A percentile compares a stretch with the other conserved stretches of the same genome.
phyloP scores from a whole-genome alignment of 108 stramenopile species.

The Skeletonema tropicum region DNA sequence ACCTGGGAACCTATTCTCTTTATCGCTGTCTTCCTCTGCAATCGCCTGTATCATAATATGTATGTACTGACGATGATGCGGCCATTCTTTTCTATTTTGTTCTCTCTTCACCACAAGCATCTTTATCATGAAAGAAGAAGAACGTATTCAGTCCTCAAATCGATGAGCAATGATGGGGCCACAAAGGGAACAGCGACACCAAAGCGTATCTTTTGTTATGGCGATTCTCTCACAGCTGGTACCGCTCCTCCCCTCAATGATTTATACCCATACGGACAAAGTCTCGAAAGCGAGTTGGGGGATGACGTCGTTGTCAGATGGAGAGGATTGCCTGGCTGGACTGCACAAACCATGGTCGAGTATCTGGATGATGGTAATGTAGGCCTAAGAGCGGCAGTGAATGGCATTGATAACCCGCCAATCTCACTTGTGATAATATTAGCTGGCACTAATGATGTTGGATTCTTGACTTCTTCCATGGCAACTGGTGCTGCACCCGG shows the following conservation, averaged over 20 bases:
- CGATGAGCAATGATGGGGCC: neutral
- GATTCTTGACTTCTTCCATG: conserved; percentile 42
- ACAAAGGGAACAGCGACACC: neutral
- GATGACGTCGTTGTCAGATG: conserved; percentile 51
- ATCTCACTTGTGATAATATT: conserved; percentile 60
- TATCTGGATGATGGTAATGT: conserved; percentile 27
- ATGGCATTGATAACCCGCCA: conserved; percentile 44
- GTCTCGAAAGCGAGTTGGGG: conserved; percentile 58
- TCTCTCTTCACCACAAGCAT: neutral
- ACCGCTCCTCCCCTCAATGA: conserved; percentile 52
- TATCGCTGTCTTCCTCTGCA: no score
- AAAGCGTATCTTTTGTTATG: conserved; percentile 67
- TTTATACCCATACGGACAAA: conserved; percentile 66
- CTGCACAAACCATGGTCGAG: conserved; percentile 57
- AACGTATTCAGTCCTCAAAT: neutral
- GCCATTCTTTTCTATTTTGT: neutral
- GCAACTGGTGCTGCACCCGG: neutral
- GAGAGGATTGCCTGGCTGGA: conserved; percentile 76
- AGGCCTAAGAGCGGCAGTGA: conserved; percentile 47
- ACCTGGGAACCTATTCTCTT: no score
- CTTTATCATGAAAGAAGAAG: neutral
- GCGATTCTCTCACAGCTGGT: conserved; percentile 81
- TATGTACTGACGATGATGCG: neutral
- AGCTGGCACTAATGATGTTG: conserved; percentile 80
- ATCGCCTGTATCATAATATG: no score